phyloP scores from a whole-genome alignment of 495 filamentous ascomycete genomes.

The Apiosordaria backusii region DNA sequence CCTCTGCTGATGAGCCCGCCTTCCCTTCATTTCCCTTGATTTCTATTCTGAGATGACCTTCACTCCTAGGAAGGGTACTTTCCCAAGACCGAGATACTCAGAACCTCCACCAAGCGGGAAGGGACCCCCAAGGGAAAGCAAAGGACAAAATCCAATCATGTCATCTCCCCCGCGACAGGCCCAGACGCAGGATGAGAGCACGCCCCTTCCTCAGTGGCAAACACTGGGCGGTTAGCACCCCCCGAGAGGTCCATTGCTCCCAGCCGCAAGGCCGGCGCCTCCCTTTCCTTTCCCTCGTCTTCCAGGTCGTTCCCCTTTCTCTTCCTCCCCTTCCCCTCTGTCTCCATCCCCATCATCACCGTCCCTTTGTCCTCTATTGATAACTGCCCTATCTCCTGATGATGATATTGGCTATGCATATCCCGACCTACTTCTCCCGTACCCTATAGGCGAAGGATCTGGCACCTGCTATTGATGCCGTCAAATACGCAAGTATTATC shows the following conservation, averaged over 20 bases:
- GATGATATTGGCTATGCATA: conserved; percentile 5
- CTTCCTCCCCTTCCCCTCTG: background rate
- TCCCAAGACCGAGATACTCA: background rate
- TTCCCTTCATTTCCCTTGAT: background rate
- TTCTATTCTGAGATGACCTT: conserved; percentile 11
- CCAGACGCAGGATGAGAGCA: background rate
- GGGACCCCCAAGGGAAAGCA: too few species aligned
- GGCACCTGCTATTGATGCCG: conserved; percentile 74
- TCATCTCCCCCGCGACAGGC: background rate
- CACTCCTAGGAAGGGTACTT: too few species aligned
- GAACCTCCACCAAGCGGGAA: background rate
- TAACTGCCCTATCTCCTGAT: background rate
- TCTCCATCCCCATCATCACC: background rate
- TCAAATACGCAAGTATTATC: conserved; percentile 94
- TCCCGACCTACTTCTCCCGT: background rate
- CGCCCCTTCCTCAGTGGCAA: background rate
- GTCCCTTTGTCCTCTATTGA: background rate
- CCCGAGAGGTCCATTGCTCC: background rate
- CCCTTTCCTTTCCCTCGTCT: background rate
- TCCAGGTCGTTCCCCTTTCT: background rate
- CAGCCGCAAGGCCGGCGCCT: background rate
- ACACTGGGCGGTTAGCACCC: background rate
- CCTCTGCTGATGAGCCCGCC: too few species aligned
- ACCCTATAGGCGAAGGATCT: conserved; percentile 57
- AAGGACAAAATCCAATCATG: background rate